Evolutionary conservation across 2,329 filamentous ascomycete genomes (phyloP).

Genomic region (Fusarium solani-melongenae): DNA sequence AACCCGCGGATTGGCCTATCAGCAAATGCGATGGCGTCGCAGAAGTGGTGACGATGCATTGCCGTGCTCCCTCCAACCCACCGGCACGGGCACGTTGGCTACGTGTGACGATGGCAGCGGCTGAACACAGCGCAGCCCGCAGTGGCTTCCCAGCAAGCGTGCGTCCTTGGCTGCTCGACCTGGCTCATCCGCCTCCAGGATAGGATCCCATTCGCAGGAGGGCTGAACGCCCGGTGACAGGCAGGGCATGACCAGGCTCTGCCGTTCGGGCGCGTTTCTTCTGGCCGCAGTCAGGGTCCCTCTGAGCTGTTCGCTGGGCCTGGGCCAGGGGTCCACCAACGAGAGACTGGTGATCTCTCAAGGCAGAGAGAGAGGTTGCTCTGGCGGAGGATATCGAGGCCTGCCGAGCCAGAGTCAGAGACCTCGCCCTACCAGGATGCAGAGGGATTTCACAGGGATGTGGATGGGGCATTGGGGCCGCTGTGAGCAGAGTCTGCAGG

Average conservation of each 20-base stretch:
- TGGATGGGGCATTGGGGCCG: constrained; percentile 4
- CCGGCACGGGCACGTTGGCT: constrained; percentile 26
- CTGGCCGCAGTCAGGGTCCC: constrained; percentile 1
- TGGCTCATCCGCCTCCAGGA: background rate
- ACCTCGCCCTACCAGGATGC: constrained; percentile 2
- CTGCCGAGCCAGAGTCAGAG: background rate
- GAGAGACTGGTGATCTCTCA: background rate
- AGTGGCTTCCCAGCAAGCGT: constrained; percentile 17
- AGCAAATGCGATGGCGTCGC: constrained; percentile 21
- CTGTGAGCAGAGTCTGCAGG: constrained; percentile 21
- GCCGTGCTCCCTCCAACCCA: constrained; percentile 2
- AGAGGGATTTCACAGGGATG: constrained; percentile 15
- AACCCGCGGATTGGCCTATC: constrained; percentile 33
- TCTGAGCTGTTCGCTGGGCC: background rate
- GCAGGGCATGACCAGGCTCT: constrained; percentile 8
- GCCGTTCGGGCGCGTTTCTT: constrained; percentile 9
- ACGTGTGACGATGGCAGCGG: constrained; percentile 42
- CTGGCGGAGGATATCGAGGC: background rate
- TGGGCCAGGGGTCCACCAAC: background rate
- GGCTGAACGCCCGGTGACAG: constrained; percentile 1
- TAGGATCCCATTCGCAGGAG: background rate
- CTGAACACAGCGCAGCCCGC: constrained; percentile 35
- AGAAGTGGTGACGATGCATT: constrained; percentile 22
- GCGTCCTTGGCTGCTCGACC: background rate
- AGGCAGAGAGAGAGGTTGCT: background rate